phyloP scores from a whole-genome alignment of 139 green algal genomes.

The Chlorella sp. region DNA sequence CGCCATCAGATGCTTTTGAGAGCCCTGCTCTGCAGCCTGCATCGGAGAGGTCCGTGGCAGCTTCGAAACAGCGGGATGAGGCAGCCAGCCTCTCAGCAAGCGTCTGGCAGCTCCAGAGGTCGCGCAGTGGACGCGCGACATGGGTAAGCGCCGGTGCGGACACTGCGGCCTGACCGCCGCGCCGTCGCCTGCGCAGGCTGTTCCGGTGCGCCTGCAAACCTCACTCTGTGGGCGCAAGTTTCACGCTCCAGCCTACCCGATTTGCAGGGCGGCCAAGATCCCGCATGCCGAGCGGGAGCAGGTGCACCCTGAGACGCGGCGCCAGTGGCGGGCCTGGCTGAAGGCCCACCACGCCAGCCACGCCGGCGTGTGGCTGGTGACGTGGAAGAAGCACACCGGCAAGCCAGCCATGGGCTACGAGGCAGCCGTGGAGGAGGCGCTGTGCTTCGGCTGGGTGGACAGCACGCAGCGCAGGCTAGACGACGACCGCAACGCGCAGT shows the following conservation, averaged over 20 bases:
- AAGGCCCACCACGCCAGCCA: background rate
- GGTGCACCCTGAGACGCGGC: background rate
- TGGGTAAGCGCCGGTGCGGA: no score
- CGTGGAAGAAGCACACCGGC: background rate
- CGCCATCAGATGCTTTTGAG: no score
- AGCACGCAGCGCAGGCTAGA: background rate
- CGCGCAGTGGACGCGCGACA: no score
- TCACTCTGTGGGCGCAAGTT: no score
- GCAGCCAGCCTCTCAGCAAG: no score
- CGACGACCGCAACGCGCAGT: background rate
- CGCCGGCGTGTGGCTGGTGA: background rate
- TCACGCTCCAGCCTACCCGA: background rate
- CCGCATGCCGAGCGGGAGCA: background rate
- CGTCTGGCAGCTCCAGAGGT: no score
- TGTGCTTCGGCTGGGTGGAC: conserved; percentile 6
- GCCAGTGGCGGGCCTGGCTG: background rate
- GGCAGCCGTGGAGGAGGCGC: background rate
- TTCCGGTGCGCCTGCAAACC: no score
- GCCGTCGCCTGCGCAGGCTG: no score
- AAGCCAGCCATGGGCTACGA: background rate
- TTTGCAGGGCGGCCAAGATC: background rate
- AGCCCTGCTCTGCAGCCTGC: no score
- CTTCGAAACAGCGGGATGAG: no score
- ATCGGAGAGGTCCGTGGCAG: no score
- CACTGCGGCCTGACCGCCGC: no score